Base-by-base conservation (phyloP, 177 flowering plant genomes). In the Vitis hybrid region DNA sequence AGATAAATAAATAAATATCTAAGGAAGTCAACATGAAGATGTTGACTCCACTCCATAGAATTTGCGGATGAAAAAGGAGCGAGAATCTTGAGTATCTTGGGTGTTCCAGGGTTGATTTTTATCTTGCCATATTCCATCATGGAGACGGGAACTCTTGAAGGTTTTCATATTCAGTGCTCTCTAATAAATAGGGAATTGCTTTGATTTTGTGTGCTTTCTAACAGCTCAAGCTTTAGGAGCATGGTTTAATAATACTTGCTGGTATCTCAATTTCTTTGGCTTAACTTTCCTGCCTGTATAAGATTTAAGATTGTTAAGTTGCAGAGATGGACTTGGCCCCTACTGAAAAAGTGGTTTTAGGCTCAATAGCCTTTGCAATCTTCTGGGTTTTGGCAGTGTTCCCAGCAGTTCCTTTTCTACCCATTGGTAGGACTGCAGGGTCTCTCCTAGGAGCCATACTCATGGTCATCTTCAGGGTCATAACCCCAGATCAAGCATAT, bases 341-440 rank as follows among this genome's bases (percentile, higher is more conserved):
- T 3, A 59, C 75, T 16, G 77, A 22, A 26, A 83, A 82, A 67
- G 86, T 85, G 75, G 74, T 85, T 73, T 72, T 86, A 49, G 94
- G 94, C 52, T 80, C 87, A 19, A 65, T 86, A 67, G 89, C 92
- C 66, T 90, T 90, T 65, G 79, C 77, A 48, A 68, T 87, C 64
- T 90, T 90, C 76, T 90, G 97, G 96, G 84, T 90, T 6, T 62
- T 89, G 60, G 92, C 93, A 2, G 93, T 89, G 66, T 90, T 90
- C 66, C 97, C 97, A 0, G 85, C 93, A 1, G 86, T 87, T 14
- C 97, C 97, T 1, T 80, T 89, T 60, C 78, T 90, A 5, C 97
- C 93, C 6, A 75, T 90, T 57, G 97, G 97, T 11, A 74, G 97
- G 65, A 90, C 97, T 2, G 97, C 97, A 20, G 97, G 97, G 16